These are phyloP conservation scores for Diversispora epigaea DNA, from an alignment of 192 early-diverging fungal species.

Conservation along the genomic window DNA sequence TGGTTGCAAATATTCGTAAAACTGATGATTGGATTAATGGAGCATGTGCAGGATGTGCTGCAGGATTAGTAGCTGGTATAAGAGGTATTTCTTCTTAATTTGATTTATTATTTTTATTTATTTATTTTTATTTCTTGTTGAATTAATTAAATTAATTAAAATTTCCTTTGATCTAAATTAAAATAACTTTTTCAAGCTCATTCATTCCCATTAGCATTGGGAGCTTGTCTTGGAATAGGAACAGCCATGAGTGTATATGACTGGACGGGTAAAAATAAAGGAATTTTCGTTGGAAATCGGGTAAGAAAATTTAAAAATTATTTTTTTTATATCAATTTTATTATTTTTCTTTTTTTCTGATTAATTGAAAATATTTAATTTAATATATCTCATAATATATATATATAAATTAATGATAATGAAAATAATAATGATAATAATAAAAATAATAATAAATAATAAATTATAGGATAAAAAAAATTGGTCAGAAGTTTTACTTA, in stretches of 20 bases:
- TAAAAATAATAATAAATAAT: too few species aligned
- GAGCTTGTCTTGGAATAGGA: conserved; percentile 17
- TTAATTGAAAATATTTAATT: too few species aligned
- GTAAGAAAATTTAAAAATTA: too few species aligned
- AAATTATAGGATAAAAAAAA: too few species aligned
- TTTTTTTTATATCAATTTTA: too few species aligned
- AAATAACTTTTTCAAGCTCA: not conserved
- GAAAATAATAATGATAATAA: too few species aligned
- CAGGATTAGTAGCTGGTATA: conserved; percentile 66
- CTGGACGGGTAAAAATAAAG: conserved; percentile 5
- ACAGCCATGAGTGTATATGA: conserved; percentile 3
- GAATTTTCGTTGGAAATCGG: not conserved
- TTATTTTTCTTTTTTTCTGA: too few species aligned
- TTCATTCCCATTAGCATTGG: not conserved
- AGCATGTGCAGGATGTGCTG: conserved; percentile 68
- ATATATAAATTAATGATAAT: too few species aligned
- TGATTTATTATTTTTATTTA: not conserved
- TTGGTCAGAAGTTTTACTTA: too few species aligned
- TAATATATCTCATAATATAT: too few species aligned
- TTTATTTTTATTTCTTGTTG: not conserved
- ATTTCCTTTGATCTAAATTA: not conserved
- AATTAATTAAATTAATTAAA: not conserved
- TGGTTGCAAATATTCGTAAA: conserved; percentile 56
- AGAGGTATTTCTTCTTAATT: not conserved
- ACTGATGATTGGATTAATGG: conserved; percentile 73